Evolutionary conservation across 139 green algal genomes (phyloP).

Genomic region (Volvox reticuliferus): DNA sequence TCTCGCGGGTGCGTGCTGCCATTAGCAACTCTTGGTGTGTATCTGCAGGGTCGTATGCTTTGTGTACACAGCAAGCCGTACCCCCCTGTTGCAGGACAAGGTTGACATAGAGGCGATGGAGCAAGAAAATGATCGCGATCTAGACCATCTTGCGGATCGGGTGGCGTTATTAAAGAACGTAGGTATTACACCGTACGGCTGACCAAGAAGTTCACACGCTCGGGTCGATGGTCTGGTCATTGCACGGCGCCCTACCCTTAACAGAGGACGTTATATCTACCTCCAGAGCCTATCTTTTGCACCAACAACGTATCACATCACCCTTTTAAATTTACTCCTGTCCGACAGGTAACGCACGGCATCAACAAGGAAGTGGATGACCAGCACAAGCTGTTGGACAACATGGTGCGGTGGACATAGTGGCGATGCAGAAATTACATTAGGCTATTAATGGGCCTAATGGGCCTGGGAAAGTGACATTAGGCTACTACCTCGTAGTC

Average conservation of each 20-base stretch:
- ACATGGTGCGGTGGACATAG: constrained; percentile 66
- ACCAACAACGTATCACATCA: too few species aligned
- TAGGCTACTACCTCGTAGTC: too few species aligned
- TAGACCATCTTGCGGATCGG: constrained; percentile 75
- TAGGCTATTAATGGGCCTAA: too few species aligned
- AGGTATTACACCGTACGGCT: not conserved
- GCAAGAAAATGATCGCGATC: constrained; percentile 74
- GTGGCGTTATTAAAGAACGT: constrained; percentile 74
- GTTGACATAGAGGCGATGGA: constrained; percentile 83
- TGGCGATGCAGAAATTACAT: too few species aligned
- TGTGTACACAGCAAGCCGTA: not conserved
- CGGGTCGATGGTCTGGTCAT: too few species aligned
- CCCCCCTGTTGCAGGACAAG: constrained; percentile 14
- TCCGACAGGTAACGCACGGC: constrained; percentile 66
- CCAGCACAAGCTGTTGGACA: constrained; percentile 77
- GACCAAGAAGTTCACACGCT: too few species aligned
- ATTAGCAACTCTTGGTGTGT: not conserved
- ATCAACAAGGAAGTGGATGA: constrained; percentile 75
- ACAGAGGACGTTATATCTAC: too few species aligned
- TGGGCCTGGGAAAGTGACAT: too few species aligned
- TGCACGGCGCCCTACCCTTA: too few species aligned
- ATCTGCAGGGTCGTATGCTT: not conserved
- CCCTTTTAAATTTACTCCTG: not conserved
- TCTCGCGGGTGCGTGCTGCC: not conserved
- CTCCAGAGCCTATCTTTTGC: too few species aligned